phyloP scores from a whole-genome alignment of 805 yeast species.

The Starmerella asiatica region DNA sequence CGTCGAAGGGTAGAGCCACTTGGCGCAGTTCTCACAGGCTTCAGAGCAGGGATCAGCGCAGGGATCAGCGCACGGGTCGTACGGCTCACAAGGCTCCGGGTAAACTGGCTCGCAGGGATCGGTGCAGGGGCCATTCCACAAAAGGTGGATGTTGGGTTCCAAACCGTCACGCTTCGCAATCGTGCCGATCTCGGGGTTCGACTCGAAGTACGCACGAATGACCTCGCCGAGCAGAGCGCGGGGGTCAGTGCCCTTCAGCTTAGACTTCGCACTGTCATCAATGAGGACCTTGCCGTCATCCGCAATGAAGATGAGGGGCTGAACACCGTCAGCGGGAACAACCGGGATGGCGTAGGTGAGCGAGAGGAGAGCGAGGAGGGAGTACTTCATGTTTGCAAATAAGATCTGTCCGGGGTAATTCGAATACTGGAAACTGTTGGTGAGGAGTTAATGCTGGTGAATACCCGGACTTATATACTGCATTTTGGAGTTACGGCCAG shows the following conservation, averaged over 20 bases:
- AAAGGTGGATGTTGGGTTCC: constrained; percentile 8
- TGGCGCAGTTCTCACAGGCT: no score
- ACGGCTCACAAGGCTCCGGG: constrained; percentile 4
- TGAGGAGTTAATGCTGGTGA: no score
- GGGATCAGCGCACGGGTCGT: constrained; percentile 9
- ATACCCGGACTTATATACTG: no score
- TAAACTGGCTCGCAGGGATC: constrained; percentile 3
- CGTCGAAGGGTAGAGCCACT: constrained; percentile 15
- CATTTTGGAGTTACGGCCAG: no score
- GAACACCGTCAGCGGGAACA: not conserved
- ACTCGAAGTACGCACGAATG: not conserved
- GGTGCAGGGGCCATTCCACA: constrained; percentile 5
- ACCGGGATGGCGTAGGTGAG: constrained; percentile 15
- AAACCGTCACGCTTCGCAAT: constrained; percentile 4
- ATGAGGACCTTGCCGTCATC: constrained; percentile 15
- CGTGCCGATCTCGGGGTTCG: not conserved
- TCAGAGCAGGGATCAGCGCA: constrained; percentile 2
- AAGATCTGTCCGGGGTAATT: no score
- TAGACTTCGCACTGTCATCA: constrained; percentile 6
- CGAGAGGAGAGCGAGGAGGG: constrained; percentile 11
- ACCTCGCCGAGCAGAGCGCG: constrained; percentile 1
- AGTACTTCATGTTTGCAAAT: constrained; percentile 10
- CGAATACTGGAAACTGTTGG: no score
- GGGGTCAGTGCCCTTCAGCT: constrained; percentile 4
- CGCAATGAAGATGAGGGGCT: constrained; percentile 10